A percentile compares a stretch with the other conserved stretches of the same genome.
phyloP scores from a whole-genome alignment of 805 yeast genomes.

The Candida succiphila region DNA sequence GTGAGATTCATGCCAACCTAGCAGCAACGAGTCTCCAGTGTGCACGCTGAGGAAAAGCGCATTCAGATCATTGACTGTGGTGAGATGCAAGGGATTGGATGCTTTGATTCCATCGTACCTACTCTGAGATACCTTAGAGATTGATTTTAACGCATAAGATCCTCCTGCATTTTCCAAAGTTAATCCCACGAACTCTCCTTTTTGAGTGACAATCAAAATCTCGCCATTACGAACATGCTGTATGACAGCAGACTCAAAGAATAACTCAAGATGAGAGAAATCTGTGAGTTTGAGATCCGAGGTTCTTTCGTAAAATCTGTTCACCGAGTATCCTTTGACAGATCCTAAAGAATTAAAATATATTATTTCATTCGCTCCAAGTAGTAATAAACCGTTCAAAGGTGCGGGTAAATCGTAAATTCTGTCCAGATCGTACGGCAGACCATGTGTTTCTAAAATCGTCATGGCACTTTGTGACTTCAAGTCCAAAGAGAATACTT shows the following conservation, averaged over 20 bases:
- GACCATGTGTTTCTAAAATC: conserved; percentile 49
- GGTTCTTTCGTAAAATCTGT: conserved; percentile 35
- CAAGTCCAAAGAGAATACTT: conserved; percentile 62
- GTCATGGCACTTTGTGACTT: conserved; percentile 49
- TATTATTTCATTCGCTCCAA: conserved; percentile 71
- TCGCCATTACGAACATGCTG: conserved; percentile 23
- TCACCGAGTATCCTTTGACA: conserved; percentile 50
- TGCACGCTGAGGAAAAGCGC: conserved; percentile 50
- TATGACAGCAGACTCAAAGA: conserved; percentile 42
- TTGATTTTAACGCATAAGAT: conserved; percentile 20
- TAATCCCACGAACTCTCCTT: conserved; percentile 31
- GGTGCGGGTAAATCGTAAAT: conserved; percentile 58
- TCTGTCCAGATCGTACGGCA: conserved; percentile 68
- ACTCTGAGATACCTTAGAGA: conserved; percentile 10
- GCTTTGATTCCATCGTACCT: conserved; percentile 13
- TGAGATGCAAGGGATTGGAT: conserved; percentile 29
- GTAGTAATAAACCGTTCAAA: conserved; percentile 53
- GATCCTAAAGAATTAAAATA: conserved; percentile 78
- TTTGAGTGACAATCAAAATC: conserved; percentile 28
- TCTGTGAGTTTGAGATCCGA: conserved; percentile 34
- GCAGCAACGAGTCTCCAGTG: conserved; percentile 48
- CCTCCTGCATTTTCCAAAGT: conserved; percentile 25
- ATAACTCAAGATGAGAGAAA: conserved; percentile 38
- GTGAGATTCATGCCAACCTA: conserved; percentile 26
- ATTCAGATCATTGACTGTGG: conserved; percentile 27